Conservation (phyloP, 2,329 filamentous ascomycete genomes). For the Calonectria pauciramosa region DNA sequence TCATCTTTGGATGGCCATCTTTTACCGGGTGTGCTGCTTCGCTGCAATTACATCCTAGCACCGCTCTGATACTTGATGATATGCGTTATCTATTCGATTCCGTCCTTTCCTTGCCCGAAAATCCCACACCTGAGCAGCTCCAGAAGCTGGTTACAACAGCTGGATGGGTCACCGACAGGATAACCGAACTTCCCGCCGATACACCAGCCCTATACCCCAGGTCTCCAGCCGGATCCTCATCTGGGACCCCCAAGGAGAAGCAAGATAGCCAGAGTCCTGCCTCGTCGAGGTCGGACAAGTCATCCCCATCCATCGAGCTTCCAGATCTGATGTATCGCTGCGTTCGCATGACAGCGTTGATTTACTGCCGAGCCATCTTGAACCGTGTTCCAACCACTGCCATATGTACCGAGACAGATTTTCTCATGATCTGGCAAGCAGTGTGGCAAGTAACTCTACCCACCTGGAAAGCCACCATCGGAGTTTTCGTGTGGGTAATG, state of each 20-base stretch:
- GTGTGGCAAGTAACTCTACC: conserved; percentile 62
- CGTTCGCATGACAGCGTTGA: conserved; percentile 60
- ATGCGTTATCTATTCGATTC: conserved; percentile 62
- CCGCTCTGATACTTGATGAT: conserved; percentile 65
- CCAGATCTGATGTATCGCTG: conserved; percentile 62
- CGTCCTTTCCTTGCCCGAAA: conserved; percentile 55
- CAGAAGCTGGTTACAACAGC: conserved; percentile 56
- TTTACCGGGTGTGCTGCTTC: conserved; percentile 59
- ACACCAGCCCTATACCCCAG: conserved; percentile 35
- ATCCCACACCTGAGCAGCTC: conserved; percentile 52
- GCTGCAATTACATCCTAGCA: conserved; percentile 60
- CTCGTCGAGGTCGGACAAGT: conserved; percentile 34
- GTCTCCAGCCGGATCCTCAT: conserved; percentile 29
- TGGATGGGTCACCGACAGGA: conserved; percentile 55
- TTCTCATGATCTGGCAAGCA: conserved; percentile 60
- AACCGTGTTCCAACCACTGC: conserved; percentile 57
- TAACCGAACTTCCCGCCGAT: conserved; percentile 51
- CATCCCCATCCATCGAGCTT: conserved; percentile 34
- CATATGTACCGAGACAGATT: conserved; percentile 55
- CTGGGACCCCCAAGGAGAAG: conserved; percentile 28
- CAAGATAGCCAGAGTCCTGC: conserved; percentile 26
- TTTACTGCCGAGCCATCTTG: conserved; percentile 63
- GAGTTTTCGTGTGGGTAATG: conserved; percentile 64
- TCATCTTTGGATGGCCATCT: conserved; percentile 57
- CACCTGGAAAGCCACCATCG: conserved; percentile 61